Evolutionary conservation across 495 filamentous ascomycete genomes (phyloP), one percentile per base, ranked within the genome.

Genomic region (Neurospora intermedia): DNA sequence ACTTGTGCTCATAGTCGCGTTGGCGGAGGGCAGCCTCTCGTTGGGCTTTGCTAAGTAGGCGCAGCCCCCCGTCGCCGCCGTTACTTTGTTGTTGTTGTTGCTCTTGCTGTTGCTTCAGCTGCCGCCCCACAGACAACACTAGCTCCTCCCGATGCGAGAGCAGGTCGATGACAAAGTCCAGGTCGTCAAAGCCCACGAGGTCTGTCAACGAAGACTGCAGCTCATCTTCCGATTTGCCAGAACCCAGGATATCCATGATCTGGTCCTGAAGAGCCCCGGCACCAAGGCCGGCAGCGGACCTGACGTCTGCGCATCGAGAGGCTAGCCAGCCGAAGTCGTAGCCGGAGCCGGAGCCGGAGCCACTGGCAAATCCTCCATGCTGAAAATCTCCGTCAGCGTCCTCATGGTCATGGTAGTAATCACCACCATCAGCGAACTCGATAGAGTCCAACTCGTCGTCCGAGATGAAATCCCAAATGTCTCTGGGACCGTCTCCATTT

Each of bases 141-240:
- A 98, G 87, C 69, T 93, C 89, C 69, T 83, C 78, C 31, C 94
- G 85, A 76, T 94, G 91, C 6, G 87, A 83, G 73, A 97, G 91
- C 35, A 98, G 81, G 72, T 97, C 92, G 73, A 92, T 92, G 43
- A 98, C 88, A 72, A 98, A 88, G 71, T 98, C 94, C 16, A 98
- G 82, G 76, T 98, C 94, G 73, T 94, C 93, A 77, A 93, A 98
- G 0, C 96, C 96, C 70, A 98, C 84, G 72, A 97, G 89, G 77
- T 99, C 96, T 0, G 91, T 93, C n/a, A 99, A 85, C 23, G 88
- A 88, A 80, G 93, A 94, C 81, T 98, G 96, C 9, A 98, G 82
- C 76, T 94, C 93, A 27, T 94, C 92, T 76, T 97, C 93, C 39
- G 86, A 84, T 72, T 83, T 85, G 39, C 92, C 88, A 35, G 91